These are phyloP conservation scores for Glycyrrhiza uralensis DNA, from an alignment of 306 rosid species.

Conservation along the genomic window DNA sequence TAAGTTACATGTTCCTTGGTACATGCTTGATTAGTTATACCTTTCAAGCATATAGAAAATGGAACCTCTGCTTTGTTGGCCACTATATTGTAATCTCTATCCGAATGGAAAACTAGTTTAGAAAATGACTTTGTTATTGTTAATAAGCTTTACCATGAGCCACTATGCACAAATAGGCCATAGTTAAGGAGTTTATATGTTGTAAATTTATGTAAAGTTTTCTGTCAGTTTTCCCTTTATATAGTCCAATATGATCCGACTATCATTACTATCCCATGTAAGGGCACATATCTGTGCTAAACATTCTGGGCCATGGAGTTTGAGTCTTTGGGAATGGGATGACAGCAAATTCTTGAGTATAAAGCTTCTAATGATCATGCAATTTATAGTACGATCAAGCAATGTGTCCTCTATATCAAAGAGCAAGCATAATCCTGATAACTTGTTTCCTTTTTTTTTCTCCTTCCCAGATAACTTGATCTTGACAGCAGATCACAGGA, in stretches of 20 bases:
- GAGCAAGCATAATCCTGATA: slow-evolving; percentile 14
- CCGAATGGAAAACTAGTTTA: background rate
- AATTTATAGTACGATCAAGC: background rate
- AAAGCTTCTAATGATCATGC: background rate
- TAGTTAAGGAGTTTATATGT: background rate
- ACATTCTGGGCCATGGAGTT: background rate
- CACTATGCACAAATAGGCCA: background rate
- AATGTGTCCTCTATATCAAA: background rate
- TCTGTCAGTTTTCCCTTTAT: background rate
- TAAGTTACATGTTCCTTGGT: background rate
- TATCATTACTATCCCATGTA: background rate
- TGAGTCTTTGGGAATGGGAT: too few species aligned
- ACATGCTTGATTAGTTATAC: background rate
- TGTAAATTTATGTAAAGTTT: background rate
- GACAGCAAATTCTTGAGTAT: background rate
- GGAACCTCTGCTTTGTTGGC: background rate
- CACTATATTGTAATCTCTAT: background rate
- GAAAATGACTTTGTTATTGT: background rate
- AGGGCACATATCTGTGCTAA: background rate
- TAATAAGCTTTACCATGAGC: background rate
- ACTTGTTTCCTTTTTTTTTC: slow-evolving; percentile 13
- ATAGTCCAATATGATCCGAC: background rate
- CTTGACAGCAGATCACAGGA: slow-evolving; percentile 73
- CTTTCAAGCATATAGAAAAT: background rate
- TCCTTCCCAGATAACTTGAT: slow-evolving; percentile 71